Evolutionary conservation across 2,329 filamentous ascomycete species (phyloP).

Genomic region (Colletotrichum spinosum): DNA sequence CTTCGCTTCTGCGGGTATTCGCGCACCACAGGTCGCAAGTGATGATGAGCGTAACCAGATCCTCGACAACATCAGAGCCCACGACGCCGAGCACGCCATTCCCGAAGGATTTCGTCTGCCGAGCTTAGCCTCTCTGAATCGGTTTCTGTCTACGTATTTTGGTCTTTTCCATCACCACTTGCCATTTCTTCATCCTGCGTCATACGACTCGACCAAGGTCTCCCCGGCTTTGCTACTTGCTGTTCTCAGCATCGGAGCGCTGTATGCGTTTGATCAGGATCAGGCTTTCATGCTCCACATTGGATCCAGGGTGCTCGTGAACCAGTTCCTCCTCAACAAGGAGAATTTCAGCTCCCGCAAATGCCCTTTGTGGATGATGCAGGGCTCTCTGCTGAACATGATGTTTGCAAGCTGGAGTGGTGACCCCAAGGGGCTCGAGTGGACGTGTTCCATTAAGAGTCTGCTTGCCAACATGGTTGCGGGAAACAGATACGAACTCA

Average conservation of each 20-base stretch:
- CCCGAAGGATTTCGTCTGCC: slow-evolving; percentile 92
- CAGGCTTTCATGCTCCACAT: slow-evolving; percentile 98
- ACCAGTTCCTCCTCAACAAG: slow-evolving; percentile 97
- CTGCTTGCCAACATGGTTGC: slow-evolving; percentile 98
- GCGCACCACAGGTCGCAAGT: slow-evolving; percentile 82
- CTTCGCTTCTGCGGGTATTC: slow-evolving; percentile 67
- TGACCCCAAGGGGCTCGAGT: slow-evolving; percentile 96
- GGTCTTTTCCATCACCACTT: slow-evolving; percentile 96
- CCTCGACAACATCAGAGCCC: slow-evolving; percentile 84
- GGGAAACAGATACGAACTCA: slow-evolving; percentile 95
- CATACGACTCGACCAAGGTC: slow-evolving; percentile 83
- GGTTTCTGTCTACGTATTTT: slow-evolving; percentile 96
- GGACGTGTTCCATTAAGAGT: slow-evolving; percentile 99
- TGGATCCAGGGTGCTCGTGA: slow-evolving; percentile 95
- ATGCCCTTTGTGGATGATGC: slow-evolving; percentile 98
- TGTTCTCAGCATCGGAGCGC: slow-evolving; percentile 91
- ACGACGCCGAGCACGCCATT: slow-evolving; percentile 84
- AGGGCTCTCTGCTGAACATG: slow-evolving; percentile 97
- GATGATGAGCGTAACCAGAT: slow-evolving; percentile 90
- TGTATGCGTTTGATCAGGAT: slow-evolving; percentile 97
- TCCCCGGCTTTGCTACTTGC: slow-evolving; percentile 88
- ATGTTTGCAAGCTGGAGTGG: slow-evolving; percentile 99
- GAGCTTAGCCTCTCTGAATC: slow-evolving; percentile 82
- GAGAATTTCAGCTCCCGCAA: slow-evolving; percentile 98
- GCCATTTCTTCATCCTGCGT: slow-evolving; percentile 93